Conservation (phyloP, 108 stramenopile species). For the Asterionellopsis glacialis region DNA sequence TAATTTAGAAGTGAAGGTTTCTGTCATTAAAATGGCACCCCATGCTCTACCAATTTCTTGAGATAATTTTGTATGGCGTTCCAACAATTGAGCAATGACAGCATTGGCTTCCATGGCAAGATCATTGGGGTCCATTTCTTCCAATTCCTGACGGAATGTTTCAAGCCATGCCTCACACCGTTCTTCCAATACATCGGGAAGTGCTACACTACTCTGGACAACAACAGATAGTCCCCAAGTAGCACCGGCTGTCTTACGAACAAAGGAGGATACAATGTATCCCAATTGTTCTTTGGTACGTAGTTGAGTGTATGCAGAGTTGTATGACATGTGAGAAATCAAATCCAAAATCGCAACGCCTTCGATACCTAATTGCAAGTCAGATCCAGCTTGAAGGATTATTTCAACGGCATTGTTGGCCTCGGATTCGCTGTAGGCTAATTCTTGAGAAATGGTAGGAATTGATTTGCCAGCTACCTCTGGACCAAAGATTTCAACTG, state of each 20-base stretch:
- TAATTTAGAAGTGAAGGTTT: conserved; percentile 25
- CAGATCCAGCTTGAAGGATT: conserved; percentile 67
- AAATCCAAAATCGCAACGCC: conserved; percentile 74
- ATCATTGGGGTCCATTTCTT: conserved; percentile 59
- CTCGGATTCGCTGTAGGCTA: conserved; percentile 64
- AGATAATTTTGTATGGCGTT: conserved; percentile 72
- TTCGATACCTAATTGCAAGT: conserved; percentile 61
- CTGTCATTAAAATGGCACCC: conserved; percentile 65
- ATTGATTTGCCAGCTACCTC: conserved; percentile 24
- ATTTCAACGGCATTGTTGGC: conserved; percentile 81
- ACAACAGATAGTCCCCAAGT: conserved; percentile 63
- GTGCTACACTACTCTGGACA: conserved; percentile 61
- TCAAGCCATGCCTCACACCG: conserved; percentile 70
- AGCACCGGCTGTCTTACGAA: conserved; percentile 68
- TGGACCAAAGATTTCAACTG: conserved; percentile 58
- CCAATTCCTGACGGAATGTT: conserved; percentile 71
- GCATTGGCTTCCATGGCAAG: conserved; percentile 72
- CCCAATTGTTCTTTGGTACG: conserved; percentile 87
- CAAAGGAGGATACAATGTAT: conserved; percentile 75
- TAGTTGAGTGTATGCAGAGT: conserved; percentile 80
- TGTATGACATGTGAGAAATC: conserved; percentile 76
- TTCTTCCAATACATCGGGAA: conserved; percentile 66
- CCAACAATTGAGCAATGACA: conserved; percentile 68
- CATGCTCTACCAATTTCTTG: conserved; percentile 65
- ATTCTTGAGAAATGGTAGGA: conserved; percentile 64